Evolutionary conservation across 352 stramenopile species (phyloP), one percentile per base, ranked within the genome.

Genomic region (Discostella stelligera): DNA sequence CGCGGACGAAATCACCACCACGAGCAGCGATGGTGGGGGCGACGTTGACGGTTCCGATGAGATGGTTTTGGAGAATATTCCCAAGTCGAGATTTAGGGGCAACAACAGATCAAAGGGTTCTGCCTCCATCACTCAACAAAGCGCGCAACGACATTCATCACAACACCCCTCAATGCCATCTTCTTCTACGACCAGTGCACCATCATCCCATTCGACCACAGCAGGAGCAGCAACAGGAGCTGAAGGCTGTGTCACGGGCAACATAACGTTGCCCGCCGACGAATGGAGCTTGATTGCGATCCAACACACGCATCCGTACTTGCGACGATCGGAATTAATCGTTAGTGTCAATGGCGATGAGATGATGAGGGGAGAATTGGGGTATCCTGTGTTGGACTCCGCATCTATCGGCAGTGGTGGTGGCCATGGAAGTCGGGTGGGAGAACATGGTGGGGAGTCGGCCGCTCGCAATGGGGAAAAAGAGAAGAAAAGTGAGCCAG

Each of bases 251-350:
- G 52, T 74, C 13, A 83, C 66, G 21, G 55, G 71, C 39, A 48
- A 60, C 48, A 52, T 85, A 11, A 80, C 71, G n/a, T 73, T 87
- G 20, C 77, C 65, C 3, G 75, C 85, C 5, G 71, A 86, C 69
- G 74, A 88, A 80, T 94, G 89, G 89, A 70, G 56, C 56, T 73
- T 94, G 21, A 67, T 94, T 46, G 76, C 66, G 46, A 87, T 93
- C 50, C 83, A 85, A 32, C 89, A 94, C 71, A 82, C 84, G 3
- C 89, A 90, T 74, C 89, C 87, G 14, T 94, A 94, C 59, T 67
- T 94, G 0, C 88, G 91, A 66, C 77, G 87, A 53, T 84, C 89
- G 3, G 72, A 91, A 46, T 80, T 90, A 61, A 89, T 77, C 11
- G 55, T 93, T 10, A 86, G 75, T 50, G 80, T 94, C 0, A 87